Percentiles rank a stretch among this genome's conserved stretches.
These are phyloP conservation scores for Pochonia chlamydosporia DNA, from an alignment of 2,329 filamentous ascomycete genomes.

Conservation along the genomic window DNA sequence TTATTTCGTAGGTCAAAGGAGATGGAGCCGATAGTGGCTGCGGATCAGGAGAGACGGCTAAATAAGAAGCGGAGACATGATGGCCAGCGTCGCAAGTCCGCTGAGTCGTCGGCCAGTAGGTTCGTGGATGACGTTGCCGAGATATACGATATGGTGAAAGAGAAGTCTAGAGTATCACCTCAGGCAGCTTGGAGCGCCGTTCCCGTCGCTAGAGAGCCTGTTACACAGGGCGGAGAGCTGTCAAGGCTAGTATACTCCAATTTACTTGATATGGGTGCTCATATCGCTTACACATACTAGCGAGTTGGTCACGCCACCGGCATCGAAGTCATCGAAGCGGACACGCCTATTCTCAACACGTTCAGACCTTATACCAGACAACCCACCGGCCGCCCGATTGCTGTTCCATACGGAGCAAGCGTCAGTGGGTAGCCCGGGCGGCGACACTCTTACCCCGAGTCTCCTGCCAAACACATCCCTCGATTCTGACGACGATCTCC, in stretches of 20 bases:
- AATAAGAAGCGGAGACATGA: constrained; percentile 20
- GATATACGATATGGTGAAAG: constrained; percentile 5
- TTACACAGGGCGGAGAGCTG: constrained; percentile 1
- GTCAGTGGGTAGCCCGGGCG: not conserved
- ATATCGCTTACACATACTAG: no score
- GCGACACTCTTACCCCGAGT: not conserved
- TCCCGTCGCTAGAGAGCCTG: not conserved
- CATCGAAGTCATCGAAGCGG: constrained; percentile 36
- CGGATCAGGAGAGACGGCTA: constrained; percentile 30
- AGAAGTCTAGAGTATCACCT: not conserved
- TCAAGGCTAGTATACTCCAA: not conserved
- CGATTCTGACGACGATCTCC: constrained; percentile 25
- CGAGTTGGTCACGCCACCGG: constrained; percentile 29
- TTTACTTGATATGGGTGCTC: not conserved
- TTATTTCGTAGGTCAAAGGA: constrained; percentile 46
- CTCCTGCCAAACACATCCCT: constrained; percentile 19
- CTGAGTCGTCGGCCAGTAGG: constrained; percentile 15
- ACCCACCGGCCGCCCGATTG: constrained; percentile 17
- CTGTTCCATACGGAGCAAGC: constrained; percentile 6
- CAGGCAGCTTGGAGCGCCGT: not conserved
- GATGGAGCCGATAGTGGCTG: constrained; percentile 39
- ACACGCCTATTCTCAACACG: constrained; percentile 20
- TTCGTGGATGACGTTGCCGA: constrained; percentile 15
- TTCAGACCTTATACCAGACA: constrained; percentile 11
- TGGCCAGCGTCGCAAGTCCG: constrained; percentile 11